A percentile compares a stretch with the other conserved stretches of the same genome.
Evolutionary conservation across 805 yeast genomes (phyloP).

Genomic region (Scheffersomyces coipomensis): DNA sequence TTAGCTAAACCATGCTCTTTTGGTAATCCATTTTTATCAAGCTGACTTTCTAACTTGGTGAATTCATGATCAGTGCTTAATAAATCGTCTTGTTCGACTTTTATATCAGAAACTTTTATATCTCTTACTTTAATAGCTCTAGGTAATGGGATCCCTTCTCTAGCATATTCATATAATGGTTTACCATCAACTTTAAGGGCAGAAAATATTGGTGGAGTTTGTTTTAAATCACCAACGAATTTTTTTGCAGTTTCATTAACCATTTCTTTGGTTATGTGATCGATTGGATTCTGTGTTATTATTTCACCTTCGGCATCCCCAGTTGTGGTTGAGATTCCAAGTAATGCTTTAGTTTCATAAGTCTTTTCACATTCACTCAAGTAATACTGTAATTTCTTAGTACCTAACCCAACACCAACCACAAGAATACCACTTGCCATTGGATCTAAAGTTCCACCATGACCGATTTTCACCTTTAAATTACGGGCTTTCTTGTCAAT

Average conservation of each 20-base stretch:
- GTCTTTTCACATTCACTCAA: constrained; percentile 73
- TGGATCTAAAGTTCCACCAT: constrained; percentile 97
- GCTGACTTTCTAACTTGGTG: constrained; percentile 37
- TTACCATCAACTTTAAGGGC: constrained; percentile 94
- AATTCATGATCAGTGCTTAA: constrained; percentile 58
- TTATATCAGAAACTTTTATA: constrained; percentile 57
- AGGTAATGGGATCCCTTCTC: constrained; percentile 84
- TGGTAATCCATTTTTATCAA: constrained; percentile 49
- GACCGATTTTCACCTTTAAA: constrained; percentile 85
- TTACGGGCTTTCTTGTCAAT: constrained; percentile 51
- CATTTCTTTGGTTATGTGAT: constrained; percentile 55
- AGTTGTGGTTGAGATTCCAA: constrained; percentile 90
- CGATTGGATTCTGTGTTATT: constrained; percentile 53
- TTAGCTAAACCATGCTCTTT: constrained; percentile 43
- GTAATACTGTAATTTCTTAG: constrained; percentile 73
- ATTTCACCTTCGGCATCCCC: constrained; percentile 92
- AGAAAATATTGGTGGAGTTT: constrained; percentile 93
- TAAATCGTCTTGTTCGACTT: constrained; percentile 51
- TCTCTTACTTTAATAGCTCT: constrained; percentile 75
- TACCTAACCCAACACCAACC: constrained; percentile 89
- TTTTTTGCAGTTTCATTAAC: constrained; percentile 51
- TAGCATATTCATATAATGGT: constrained; percentile 91
- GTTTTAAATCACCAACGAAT: constrained; percentile 79
- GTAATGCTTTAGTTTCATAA: constrained; percentile 78
- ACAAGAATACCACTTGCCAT: constrained; percentile 92